Conservation (phyloP, 139 green algal species). For the Microglena sp. region DNA sequence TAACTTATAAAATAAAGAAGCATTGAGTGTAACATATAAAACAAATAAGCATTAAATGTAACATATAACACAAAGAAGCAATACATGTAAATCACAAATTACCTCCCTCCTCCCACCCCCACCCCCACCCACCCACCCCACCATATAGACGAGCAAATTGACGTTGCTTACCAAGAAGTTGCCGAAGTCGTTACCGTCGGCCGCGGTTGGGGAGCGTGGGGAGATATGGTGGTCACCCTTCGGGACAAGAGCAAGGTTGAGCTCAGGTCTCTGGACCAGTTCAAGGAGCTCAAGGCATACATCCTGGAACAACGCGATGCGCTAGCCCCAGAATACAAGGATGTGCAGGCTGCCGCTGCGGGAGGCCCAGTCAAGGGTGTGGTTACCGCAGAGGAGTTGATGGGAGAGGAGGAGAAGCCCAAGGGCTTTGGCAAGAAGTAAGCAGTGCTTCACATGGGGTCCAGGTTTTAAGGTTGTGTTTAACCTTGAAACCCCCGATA, state of each 20-base stretch:
- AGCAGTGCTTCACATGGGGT: too few relatives aligned
- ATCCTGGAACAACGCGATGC: constrained; percentile 55
- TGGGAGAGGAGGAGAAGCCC: constrained; percentile 11
- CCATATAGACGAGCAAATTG: constrained; percentile 51
- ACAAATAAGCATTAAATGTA: too few relatives aligned
- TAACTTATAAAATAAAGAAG: too few relatives aligned
- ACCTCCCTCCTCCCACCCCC: too few relatives aligned
- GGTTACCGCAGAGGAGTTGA: constrained; percentile 18
- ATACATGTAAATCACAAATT: too few relatives aligned
- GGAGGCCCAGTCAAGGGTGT: neutral
- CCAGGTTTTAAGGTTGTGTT: too few relatives aligned
- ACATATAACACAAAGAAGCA: too few relatives aligned
- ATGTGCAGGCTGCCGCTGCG: too few relatives aligned
- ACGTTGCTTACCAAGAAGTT: constrained; percentile 66
- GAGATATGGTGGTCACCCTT: constrained; percentile 80
- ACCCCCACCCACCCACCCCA: too few relatives aligned
- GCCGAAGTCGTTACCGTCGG: constrained; percentile 60
- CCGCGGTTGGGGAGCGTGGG: constrained; percentile 70
- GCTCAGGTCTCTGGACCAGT: constrained; percentile 68
- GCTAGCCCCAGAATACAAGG: constrained; percentile 16
- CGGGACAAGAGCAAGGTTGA: constrained; percentile 68
- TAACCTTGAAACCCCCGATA: too few relatives aligned
- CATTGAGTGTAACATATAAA: too few relatives aligned
- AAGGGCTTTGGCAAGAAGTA: constrained; percentile 10
- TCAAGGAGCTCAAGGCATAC: constrained; percentile 70